Conservation (phyloP, 2,329 filamentous ascomycete species). For the Epichloe brachyelytri region DNA sequence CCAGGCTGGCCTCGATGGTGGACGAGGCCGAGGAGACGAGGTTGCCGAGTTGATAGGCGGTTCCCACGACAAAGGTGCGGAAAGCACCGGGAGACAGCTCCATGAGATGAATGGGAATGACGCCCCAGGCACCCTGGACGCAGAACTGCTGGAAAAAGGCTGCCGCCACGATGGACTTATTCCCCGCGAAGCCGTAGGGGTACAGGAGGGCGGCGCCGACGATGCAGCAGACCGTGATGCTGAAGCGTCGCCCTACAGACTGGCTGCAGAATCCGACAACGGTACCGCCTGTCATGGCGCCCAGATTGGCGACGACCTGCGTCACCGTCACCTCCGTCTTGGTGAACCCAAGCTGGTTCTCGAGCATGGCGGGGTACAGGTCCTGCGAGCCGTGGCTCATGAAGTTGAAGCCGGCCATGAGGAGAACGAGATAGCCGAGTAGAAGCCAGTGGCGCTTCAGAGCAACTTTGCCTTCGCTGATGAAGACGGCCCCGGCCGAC, state of each 20-base stretch:
- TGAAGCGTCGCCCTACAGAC: constrained; percentile 55
- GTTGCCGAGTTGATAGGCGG: constrained; percentile 66
- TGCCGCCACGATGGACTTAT: constrained; percentile 55
- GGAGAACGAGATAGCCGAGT: constrained; percentile 65
- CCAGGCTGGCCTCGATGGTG: constrained; percentile 65
- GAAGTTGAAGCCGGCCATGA: constrained; percentile 90
- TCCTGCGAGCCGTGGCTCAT: constrained; percentile 68
- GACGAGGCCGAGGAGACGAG: constrained; percentile 55
- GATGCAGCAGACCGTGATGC: constrained; percentile 51
- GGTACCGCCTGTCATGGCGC: constrained; percentile 56
- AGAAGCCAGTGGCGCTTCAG: constrained; percentile 69
- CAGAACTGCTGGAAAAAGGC: constrained; percentile 78
- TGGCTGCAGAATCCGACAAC: constrained; percentile 55
- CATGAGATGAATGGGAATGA: constrained; percentile 68
- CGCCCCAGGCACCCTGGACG: constrained; percentile 65
- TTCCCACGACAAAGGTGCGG: constrained; percentile 62
- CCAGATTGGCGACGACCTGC: constrained; percentile 59
- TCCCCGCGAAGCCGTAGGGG: constrained; percentile 61
- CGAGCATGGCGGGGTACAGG: constrained; percentile 47
- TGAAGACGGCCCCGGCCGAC: constrained; percentile 44
- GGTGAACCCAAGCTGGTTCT: constrained; percentile 40
- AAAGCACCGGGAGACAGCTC: constrained; percentile 61
- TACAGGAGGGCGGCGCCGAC: constrained; percentile 67
- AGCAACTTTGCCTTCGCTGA: constrained; percentile 66
- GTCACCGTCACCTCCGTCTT: constrained; percentile 51